Conservation (phyloP, 2,329 filamentous ascomycete genomes). For the Zopfia rhizophila region DNA sequence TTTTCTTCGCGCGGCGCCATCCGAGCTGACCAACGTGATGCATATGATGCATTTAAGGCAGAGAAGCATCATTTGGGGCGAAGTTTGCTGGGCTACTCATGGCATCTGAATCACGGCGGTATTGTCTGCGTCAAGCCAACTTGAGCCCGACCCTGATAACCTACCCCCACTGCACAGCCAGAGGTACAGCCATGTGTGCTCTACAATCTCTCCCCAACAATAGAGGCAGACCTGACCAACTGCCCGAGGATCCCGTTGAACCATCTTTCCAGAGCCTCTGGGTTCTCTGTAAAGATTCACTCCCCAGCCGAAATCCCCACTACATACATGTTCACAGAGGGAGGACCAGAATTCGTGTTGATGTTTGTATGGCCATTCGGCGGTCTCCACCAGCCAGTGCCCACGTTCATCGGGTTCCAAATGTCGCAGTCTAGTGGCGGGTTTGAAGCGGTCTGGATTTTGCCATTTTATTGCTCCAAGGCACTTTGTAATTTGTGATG, state of each 20-base stretch:
- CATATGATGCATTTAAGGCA: not conserved
- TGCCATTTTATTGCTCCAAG: slow-evolving; percentile 40
- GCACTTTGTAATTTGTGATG: slow-evolving; percentile 40
- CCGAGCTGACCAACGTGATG: not conserved
- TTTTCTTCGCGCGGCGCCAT: not conserved
- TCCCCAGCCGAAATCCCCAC: slow-evolving; percentile 73
- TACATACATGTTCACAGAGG: slow-evolving; percentile 68
- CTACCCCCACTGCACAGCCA: slow-evolving; percentile 76
- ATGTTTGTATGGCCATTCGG: slow-evolving; percentile 61
- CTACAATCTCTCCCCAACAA: slow-evolving; percentile 79
- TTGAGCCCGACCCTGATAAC: slow-evolving; percentile 66
- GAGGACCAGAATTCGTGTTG: slow-evolving; percentile 70
- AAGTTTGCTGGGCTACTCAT: slow-evolving; percentile 15
- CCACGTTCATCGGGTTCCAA: slow-evolving; percentile 75
- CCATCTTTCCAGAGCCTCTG: slow-evolving; percentile 35
- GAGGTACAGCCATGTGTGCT: slow-evolving; percentile 78
- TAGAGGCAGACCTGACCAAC: slow-evolving; percentile 70
- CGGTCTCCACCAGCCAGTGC: slow-evolving; percentile 76
- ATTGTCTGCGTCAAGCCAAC: slow-evolving; percentile 75
- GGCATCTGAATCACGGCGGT: slow-evolving; percentile 65
- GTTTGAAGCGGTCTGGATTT: slow-evolving; percentile 45
- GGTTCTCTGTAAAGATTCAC: slow-evolving; percentile 63
- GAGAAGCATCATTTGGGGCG: not conserved
- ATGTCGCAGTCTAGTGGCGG: slow-evolving; percentile 54
- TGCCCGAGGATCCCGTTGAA: slow-evolving; percentile 7